phyloP scores from a whole-genome alignment of 2,329 filamentous ascomycete species.

The Penicillium sp. region DNA sequence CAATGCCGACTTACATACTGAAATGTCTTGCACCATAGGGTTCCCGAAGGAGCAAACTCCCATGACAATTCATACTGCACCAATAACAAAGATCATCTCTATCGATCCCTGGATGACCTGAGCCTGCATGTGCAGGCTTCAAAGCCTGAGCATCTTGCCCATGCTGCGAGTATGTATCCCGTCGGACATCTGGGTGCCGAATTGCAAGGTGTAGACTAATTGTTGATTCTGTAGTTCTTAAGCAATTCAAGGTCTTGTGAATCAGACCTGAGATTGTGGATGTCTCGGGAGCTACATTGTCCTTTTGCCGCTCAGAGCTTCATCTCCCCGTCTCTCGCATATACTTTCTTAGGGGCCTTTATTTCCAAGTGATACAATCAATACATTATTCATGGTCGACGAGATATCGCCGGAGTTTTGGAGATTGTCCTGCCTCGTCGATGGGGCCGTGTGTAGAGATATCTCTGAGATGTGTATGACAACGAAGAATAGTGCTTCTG shows the following conservation, averaged over 20 bases:
- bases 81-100: constrained; percentile 17
- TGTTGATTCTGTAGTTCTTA: constrained; percentile 6
- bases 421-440: no score
- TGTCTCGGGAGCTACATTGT: no score
- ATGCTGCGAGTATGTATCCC: constrained; percentile 12
- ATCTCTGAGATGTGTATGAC: no score
- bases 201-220: not conserved
- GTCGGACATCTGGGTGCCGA: not conserved
- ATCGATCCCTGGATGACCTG: constrained; percentile 11
- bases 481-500: no score
- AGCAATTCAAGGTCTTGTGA: constrained; percentile 16
- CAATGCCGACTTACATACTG: not conserved
- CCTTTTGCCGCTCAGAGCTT: not conserved
- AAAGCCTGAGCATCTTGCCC: constrained; percentile 10
- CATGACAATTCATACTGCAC: constrained; percentile 17
- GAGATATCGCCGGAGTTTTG: no score
- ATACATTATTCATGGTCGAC: no score
- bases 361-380: no score
- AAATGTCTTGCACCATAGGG: constrained; percentile 6
- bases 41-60: constrained; percentile 11
- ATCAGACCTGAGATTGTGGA: no score
- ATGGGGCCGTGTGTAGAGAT: no score
- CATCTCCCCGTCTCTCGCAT: no score
- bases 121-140: constrained; percentile 18
- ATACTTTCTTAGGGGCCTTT: no score